Evolutionary conservation across 192 early-diverging fungal genomes (phyloP).

Genomic region (Pecoramyces ruminantium): DNA sequence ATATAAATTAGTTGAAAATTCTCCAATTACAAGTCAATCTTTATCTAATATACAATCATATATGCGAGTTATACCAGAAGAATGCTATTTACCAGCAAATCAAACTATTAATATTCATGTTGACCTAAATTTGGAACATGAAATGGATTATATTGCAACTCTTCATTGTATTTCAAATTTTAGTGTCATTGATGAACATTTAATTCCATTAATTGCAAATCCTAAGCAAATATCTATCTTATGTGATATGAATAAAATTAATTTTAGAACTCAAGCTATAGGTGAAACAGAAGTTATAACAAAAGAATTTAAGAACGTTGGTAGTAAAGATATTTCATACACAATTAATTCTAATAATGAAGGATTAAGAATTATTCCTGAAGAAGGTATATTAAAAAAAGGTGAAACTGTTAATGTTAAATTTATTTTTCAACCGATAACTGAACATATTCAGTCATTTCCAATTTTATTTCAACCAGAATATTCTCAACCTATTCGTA

Average conservation of each 20-base stretch:
- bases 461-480: slow-evolving; percentile 40
- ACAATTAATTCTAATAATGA: slow-evolving; percentile 22
- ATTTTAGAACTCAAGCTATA: slow-evolving; percentile 38
- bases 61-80: slow-evolving; percentile 26
- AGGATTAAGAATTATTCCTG: slow-evolving; percentile 19
- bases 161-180: slow-evolving; percentile 25
- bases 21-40: slow-evolving; percentile 29
- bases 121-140: slow-evolving; percentile 28
- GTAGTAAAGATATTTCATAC: slow-evolving; percentile 35
- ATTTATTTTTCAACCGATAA: slow-evolving; percentile 31
- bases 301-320: slow-evolving; percentile 39
- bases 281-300: slow-evolving; percentile 30
- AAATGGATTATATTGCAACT: slow-evolving; percentile 44
- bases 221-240: slow-evolving; percentile 35
- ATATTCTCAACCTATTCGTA: slow-evolving; percentile 35
- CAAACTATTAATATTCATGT: slow-evolving; percentile 25
- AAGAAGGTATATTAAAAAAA: slow-evolving; percentile 20
- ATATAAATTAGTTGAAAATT: slow-evolving; percentile 33
- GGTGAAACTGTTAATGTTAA: slow-evolving; percentile 24
- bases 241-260: slow-evolving; percentile 34
- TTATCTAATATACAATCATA: slow-evolving; percentile 13
- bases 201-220: slow-evolving; percentile 36
- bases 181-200: slow-evolving; percentile 20
- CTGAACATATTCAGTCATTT: slow-evolving; percentile 26
- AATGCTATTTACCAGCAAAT: slow-evolving; percentile 23